These are phyloP conservation scores for Globisporangium canariense DNA, from an alignment of 352 stramenopile genomes.

Conservation along the genomic window DNA sequence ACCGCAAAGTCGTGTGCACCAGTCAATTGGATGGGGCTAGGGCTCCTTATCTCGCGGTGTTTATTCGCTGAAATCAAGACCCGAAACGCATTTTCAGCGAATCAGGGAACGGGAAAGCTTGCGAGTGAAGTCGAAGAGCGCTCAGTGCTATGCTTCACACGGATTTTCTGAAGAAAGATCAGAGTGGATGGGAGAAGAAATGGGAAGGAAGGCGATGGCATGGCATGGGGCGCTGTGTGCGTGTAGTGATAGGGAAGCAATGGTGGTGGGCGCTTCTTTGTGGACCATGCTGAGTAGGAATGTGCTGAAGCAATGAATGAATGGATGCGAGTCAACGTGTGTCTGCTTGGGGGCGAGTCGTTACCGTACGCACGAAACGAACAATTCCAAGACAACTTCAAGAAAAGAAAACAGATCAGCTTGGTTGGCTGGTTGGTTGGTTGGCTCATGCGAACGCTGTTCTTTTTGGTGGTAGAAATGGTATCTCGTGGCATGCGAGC, in stretches of 20 bases:
- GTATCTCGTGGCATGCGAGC: no score
- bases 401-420: neutral
- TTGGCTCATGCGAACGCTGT: no score
- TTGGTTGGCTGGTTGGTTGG: neutral
- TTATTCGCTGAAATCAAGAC: constrained; percentile 6
- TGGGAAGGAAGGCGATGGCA: neutral
- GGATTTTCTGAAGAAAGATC: constrained; percentile 9
- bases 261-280: neutral
- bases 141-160: neutral
- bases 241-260: neutral
- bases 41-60: neutral
- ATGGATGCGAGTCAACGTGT: neutral
- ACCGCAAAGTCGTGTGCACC: constrained; percentile 18
- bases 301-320: neutral
- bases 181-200: neutral
- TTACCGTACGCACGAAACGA: neutral
- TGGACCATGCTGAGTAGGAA: neutral
- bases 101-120: neutral
- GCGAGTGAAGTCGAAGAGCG: neutral
- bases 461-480: neutral
- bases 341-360: neutral
- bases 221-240: neutral
- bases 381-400: constrained; percentile 1
- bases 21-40: constrained; percentile 25
- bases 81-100: constrained; percentile 6